phyloP scores from a whole-genome alignment of 2,329 filamentous ascomycete species.

The Biscogniauxia marginata region DNA sequence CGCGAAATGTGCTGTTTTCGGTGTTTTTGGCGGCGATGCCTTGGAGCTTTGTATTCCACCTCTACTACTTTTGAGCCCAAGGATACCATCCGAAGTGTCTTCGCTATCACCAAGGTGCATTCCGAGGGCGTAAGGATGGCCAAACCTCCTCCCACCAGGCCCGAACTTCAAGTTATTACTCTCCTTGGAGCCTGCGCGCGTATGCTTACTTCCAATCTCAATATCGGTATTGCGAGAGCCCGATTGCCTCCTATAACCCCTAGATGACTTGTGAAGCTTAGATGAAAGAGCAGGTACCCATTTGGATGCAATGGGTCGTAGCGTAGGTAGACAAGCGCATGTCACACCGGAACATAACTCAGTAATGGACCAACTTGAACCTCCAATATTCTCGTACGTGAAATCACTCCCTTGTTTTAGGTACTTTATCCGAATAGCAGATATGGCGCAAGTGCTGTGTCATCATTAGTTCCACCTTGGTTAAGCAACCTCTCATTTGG shows the following conservation, averaged over 20 bases:
- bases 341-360: slow-evolving; percentile 37
- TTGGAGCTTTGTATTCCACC: slow-evolving; percentile 7
- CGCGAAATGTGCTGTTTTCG: slow-evolving; percentile 9
- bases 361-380: slow-evolving; percentile 36
- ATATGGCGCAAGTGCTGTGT: slow-evolving; percentile 37
- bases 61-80: slow-evolving; percentile 2
- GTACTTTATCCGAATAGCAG: slow-evolving; percentile 38
- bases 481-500: not conserved
- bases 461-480: not conserved
- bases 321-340: slow-evolving; percentile 37
- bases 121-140: slow-evolving; percentile 6
- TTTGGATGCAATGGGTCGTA: slow-evolving; percentile 31
- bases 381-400: slow-evolving; percentile 38
- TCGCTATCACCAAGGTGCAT: slow-evolving; percentile 7
- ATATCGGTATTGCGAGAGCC: slow-evolving; percentile 2
- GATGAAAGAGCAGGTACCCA: slow-evolving; percentile 22
- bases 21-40: slow-evolving; percentile 5
- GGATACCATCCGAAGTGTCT: slow-evolving; percentile 11
- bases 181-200: slow-evolving; percentile 13
- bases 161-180: slow-evolving; percentile 3
- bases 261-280: slow-evolving; percentile 16
- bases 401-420: slow-evolving; percentile 34
- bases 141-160: slow-evolving; percentile 13
- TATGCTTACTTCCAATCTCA: slow-evolving; percentile 14
- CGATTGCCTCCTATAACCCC: slow-evolving; percentile 9